phyloP scores from a whole-genome alignment of 2,329 filamentous ascomycete species.

The Curvularia spicifera region DNA sequence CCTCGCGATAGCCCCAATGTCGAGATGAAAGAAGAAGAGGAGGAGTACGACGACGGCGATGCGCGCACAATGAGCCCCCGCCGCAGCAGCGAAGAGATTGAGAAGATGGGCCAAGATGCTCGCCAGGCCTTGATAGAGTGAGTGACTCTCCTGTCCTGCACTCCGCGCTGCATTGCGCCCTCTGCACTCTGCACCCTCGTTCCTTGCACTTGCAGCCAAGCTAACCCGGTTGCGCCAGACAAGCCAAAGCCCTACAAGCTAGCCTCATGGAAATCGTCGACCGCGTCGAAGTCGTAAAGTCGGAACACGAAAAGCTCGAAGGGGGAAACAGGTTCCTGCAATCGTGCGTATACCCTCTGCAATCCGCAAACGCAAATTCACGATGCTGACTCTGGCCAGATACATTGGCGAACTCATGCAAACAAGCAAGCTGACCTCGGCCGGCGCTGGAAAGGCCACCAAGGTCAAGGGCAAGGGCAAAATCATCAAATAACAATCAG shows the following conservation, averaged over 20 bases:
- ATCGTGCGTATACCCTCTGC: constrained; percentile 52
- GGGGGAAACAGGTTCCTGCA: constrained; percentile 97
- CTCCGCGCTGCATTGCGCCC: background rate
- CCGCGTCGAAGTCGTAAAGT: constrained; percentile 90
- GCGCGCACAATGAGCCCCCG: constrained; percentile 94
- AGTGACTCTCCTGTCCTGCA: constrained; percentile 38
- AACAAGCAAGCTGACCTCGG: constrained; percentile 65
- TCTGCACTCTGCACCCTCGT: background rate
- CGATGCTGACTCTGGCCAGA: constrained; percentile 57
- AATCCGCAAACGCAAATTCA: background rate
- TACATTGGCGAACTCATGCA: constrained; percentile 97
- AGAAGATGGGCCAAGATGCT: constrained; percentile 83
- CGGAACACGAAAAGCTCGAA: constrained; percentile 95
- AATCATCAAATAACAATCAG: constrained; percentile 46
- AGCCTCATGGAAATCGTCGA: constrained; percentile 89
- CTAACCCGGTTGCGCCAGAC: constrained; percentile 59
- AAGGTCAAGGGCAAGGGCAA: constrained; percentile 54
- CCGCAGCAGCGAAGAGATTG: constrained; percentile 87
- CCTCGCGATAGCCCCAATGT: constrained; percentile 76
- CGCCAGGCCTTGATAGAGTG: constrained; percentile 68
- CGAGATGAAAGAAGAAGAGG: constrained; percentile 73
- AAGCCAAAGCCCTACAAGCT: constrained; percentile 86
- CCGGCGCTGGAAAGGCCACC: constrained; percentile 58
- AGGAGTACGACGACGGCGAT: constrained; percentile 83
- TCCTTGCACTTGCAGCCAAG: constrained; percentile 5